phyloP scores from a whole-genome alignment of 192 early-diverging fungal genomes.

The Gonapodya prolifera region DNA sequence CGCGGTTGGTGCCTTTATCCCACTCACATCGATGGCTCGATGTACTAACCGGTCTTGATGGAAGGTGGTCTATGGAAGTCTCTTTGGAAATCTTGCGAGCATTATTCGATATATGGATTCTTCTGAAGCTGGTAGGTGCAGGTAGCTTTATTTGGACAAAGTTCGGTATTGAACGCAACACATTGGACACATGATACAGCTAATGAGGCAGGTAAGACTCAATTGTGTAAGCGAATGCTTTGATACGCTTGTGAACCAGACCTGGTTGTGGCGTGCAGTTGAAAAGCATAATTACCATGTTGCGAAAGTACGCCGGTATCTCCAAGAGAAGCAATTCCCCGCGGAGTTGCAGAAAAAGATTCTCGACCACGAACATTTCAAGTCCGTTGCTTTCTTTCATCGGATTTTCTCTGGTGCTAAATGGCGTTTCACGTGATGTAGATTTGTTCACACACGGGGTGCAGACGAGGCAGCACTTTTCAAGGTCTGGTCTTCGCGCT shows the following conservation, averaged over 20 bases:
- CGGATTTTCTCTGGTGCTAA: not conserved
- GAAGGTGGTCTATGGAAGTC: conserved; percentile 3
- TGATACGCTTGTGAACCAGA: conserved; percentile 3
- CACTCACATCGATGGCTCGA: not conserved
- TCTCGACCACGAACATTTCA: conserved; percentile 9
- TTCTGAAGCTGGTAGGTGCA: not conserved
- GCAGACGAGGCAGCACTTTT: conserved; percentile 14
- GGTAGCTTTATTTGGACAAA: not conserved
- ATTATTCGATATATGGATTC: conserved; percentile 11
- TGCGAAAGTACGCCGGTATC: not conserved
- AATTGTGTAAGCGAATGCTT: conserved; percentile 2
- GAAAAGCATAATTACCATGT: conserved; percentile 4
- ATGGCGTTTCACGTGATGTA: conserved; percentile 1
- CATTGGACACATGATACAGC: not conserved
- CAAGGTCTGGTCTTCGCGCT: not conserved
- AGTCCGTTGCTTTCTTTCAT: conserved; percentile 7
- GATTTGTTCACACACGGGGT: conserved; percentile 13
- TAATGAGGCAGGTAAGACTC: conserved; percentile 5
- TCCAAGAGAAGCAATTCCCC: conserved; percentile 7
- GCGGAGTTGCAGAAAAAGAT: conserved; percentile 15
- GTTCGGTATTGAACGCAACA: not conserved
- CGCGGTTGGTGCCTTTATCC: not conserved
- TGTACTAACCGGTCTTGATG: not conserved
- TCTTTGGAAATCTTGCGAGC: conserved; percentile 12
- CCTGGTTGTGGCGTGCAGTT: conserved; percentile 1